phyloP scores from a whole-genome alignment of 2,329 filamentous ascomycete genomes.

The Ophiocordyceps polyrhachis-furcata region DNA sequence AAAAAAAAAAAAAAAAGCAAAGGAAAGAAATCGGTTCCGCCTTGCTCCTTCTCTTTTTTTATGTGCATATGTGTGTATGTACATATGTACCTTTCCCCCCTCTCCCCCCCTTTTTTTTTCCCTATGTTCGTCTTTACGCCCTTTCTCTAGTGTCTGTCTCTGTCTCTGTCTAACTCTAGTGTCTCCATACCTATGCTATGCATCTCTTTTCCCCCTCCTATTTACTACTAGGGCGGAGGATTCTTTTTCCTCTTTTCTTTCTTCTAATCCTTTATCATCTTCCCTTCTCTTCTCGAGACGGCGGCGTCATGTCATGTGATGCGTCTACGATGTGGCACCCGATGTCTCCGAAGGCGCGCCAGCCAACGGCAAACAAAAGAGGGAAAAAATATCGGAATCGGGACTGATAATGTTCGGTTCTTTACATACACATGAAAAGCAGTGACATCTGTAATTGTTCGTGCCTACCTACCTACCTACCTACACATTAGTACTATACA shows the following conservation, averaged over 20 bases:
- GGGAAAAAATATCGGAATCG: background rate
- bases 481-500: background rate
- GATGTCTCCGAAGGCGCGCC: background rate
- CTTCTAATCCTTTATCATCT: too few species aligned
- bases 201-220: too few species aligned
- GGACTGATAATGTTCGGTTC: background rate
- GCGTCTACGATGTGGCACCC: background rate
- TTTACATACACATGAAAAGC: background rate
- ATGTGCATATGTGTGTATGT: too few species aligned
- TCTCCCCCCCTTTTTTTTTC: background rate
- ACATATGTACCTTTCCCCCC: background rate
- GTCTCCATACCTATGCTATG: too few species aligned
- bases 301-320: constrained; percentile 1
- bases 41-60: background rate
- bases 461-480: too few species aligned
- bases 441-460: background rate
- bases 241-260: too few species aligned
- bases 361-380: background rate
- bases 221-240: too few species aligned
- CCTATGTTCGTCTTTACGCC: too few species aligned
- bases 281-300: background rate
- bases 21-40: too few species aligned
- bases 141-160: too few species aligned
- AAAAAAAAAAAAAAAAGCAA: too few species aligned
- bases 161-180: too few species aligned